These are phyloP conservation scores for Lanmaoa rubissima DNA, from an alignment of 768 basidiomycete genomes.

Conservation along the genomic window DNA sequence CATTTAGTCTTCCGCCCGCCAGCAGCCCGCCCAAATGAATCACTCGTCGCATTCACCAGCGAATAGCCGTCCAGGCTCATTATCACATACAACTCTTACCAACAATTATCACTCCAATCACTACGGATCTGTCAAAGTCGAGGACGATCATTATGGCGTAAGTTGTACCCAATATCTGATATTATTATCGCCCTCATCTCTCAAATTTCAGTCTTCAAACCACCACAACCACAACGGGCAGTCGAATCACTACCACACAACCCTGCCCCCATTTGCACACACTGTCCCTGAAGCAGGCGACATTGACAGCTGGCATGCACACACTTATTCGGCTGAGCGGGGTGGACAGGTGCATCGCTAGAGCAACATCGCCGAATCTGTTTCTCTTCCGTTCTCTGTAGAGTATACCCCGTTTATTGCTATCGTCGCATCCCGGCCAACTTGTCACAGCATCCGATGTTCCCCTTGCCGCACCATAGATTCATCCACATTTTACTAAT, in stretches of 20 bases:
- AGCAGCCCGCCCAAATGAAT: constrained; percentile 71
- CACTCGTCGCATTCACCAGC: constrained; percentile 49
- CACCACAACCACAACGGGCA: constrained; percentile 34
- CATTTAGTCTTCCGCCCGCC: constrained; percentile 37
- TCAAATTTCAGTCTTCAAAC: constrained; percentile 27
- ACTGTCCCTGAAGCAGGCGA: constrained; percentile 37
- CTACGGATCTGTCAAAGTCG: constrained; percentile 60
- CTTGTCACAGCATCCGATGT: constrained; percentile 16
- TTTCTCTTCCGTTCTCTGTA: constrained; percentile 16
- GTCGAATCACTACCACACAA: constrained; percentile 40
- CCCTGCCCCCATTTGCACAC: constrained; percentile 50
- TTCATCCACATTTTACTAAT: constrained; percentile 34
- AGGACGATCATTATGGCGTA: constrained; percentile 62
- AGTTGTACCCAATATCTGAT: constrained; percentile 20
- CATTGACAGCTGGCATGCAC: constrained; percentile 59
- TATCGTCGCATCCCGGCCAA: constrained; percentile 24
- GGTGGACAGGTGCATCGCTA: constrained; percentile 58
- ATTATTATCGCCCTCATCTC: neutral
- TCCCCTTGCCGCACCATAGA: constrained; percentile 25
- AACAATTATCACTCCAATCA: constrained; percentile 46
- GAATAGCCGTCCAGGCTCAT: constrained; percentile 44
- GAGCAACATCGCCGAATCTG: constrained; percentile 10
- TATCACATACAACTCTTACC: constrained; percentile 40
- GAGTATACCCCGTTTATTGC: constrained; percentile 39
- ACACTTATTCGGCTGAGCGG: constrained; percentile 59